Evolutionary conservation across 2,329 filamentous ascomycete genomes (phyloP).

Genomic region (Penicillium rolfsii): DNA sequence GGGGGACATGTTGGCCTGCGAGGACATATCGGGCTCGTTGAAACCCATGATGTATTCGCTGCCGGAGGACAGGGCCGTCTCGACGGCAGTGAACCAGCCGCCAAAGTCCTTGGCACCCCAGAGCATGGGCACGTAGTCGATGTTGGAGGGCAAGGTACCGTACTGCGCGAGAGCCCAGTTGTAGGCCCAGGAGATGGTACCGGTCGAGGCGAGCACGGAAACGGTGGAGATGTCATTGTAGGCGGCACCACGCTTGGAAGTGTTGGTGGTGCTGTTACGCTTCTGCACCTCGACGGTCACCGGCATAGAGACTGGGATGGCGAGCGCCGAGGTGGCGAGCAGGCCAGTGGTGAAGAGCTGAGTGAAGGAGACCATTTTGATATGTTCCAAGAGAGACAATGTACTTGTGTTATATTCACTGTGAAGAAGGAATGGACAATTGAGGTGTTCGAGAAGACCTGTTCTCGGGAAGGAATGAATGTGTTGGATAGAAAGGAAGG

Average conservation of each 20-base stretch:
- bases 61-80: constrained; percentile 40
- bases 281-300: constrained; percentile 23
- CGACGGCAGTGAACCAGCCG: constrained; percentile 41
- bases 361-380: constrained; percentile 46
- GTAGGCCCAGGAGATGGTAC: constrained; percentile 48
- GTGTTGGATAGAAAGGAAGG: constrained; percentile 34
- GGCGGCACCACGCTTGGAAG: constrained; percentile 37
- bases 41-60: constrained; percentile 48
- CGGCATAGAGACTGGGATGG: constrained; percentile 29
- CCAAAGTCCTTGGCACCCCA: constrained; percentile 46
- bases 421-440: constrained; percentile 11
- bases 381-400: background rate
- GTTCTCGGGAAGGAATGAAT: constrained; percentile 26
- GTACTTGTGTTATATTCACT: constrained; percentile 12
- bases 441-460: constrained; percentile 25
- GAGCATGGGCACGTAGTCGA: constrained; percentile 52
- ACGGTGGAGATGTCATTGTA: constrained; percentile 47
- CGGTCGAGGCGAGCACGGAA: constrained; percentile 35
- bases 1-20: constrained; percentile 46
- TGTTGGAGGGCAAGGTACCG: constrained; percentile 37
- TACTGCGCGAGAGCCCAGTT: constrained; percentile 46
- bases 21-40: constrained; percentile 51
- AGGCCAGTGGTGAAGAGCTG: constrained; percentile 37
- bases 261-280: constrained; percentile 15
- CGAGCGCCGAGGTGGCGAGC: constrained; percentile 41